Percentiles rank a stretch among this genome's conserved stretches.
Evolutionary conservation across 148 eudicot species (phyloP).

Genomic region (Vaccinium darrowii): DNA sequence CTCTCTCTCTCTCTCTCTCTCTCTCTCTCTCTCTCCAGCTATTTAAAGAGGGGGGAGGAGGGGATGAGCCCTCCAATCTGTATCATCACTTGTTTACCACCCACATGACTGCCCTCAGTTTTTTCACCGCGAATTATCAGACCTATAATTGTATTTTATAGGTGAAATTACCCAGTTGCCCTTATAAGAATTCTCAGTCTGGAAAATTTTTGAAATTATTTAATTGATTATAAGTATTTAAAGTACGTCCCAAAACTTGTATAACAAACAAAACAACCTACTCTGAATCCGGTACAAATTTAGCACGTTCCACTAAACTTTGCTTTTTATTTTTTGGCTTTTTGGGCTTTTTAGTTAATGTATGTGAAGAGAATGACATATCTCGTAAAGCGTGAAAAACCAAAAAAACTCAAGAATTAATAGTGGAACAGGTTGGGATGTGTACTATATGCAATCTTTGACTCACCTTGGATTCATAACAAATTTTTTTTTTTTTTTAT

Average conservation of each 20-base stretch:
- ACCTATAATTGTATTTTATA: background rate
- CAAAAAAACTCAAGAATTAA: too few relatives aligned
- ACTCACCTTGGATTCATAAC: background rate
- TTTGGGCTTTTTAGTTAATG: too few relatives aligned
- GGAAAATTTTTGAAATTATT: background rate
- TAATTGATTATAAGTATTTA: background rate
- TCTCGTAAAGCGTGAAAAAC: too few relatives aligned
- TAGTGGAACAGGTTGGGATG: too few relatives aligned
- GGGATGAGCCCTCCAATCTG: conserved; percentile 53
- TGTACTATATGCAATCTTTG: too few relatives aligned
- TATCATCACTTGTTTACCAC: conserved; percentile 60
- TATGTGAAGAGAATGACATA: too few relatives aligned
- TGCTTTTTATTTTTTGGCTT: too few relatives aligned
- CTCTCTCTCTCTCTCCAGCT: conserved; percentile 16
- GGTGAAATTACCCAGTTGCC: conserved; percentile 33
- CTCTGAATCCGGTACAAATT: too few relatives aligned
- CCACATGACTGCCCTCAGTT: conserved; percentile 29
- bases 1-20: background rate
- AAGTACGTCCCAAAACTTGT: too few relatives aligned
- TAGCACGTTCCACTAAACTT: too few relatives aligned
- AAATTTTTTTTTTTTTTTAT: too few relatives aligned
- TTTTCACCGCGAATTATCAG: conserved; percentile 13
- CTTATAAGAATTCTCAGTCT: conserved; percentile 1
- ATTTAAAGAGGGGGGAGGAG: conserved; percentile 28
- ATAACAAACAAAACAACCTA: too few relatives aligned